These are phyloP conservation scores for Quercus gilva DNA, from an alignment of 306 rosid genomes.

Conservation along the genomic window DNA sequence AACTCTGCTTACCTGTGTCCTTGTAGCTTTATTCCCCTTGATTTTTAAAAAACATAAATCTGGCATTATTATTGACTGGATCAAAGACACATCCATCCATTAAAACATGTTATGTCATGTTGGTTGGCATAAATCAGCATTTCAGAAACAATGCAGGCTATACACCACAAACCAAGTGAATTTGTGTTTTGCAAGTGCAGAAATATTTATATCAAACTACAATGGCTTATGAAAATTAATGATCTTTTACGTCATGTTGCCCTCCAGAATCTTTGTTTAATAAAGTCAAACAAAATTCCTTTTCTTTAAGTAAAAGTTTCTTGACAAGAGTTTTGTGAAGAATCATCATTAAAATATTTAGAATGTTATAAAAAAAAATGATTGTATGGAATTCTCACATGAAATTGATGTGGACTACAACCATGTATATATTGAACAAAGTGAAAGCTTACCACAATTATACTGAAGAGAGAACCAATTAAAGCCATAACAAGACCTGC, in stretches of 20 bases:
- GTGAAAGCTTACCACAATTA: constrained; percentile 54
- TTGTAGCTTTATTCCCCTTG: not conserved
- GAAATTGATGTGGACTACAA: not conserved
- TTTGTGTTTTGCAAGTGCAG: not conserved
- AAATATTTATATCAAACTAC: not conserved
- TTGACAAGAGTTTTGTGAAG: too few species aligned
- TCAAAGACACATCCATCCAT: not conserved
- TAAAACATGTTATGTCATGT: not conserved
- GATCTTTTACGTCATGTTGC: too few species aligned
- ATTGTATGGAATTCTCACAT: not conserved
- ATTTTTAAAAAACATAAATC: not conserved
- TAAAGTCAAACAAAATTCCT: too few species aligned
- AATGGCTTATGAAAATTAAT: too few species aligned
- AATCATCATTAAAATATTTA: not conserved
- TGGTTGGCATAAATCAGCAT: not conserved
- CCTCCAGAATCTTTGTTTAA: too few species aligned
- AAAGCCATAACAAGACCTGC: constrained; percentile 84
- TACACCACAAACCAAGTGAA: not conserved
- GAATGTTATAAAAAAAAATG: not conserved
- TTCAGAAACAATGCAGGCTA: not conserved
- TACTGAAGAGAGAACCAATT: constrained; percentile 66
- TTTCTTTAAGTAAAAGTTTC: too few species aligned
- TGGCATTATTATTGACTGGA: not conserved
- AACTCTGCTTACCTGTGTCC: not conserved
- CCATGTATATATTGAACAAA: not conserved